Conservation (phyloP, 2,329 filamentous ascomycete species). For the Madurella mycetomatis region DNA sequence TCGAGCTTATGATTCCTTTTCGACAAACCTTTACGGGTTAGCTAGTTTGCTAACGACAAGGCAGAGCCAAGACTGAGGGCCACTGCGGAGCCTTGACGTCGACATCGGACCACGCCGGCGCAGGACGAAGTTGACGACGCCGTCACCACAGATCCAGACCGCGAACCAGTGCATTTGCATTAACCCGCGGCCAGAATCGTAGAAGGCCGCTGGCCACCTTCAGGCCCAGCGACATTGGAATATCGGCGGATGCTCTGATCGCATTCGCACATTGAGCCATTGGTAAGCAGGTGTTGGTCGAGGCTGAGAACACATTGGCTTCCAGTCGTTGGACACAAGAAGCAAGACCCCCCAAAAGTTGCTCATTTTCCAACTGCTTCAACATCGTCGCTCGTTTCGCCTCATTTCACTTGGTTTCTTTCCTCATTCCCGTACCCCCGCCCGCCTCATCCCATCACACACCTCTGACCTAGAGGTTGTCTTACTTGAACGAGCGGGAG, state of each 20-base stretch:
- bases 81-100: conserved; percentile 9
- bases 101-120: conserved; percentile 10
- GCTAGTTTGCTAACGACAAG: conserved; percentile 21
- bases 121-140: background rate
- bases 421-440: background rate
- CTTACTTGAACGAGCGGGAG: background rate
- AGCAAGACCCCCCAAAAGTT: background rate
- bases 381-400: background rate
- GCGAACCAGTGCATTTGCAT: background rate
- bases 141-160: conserved; percentile 7
- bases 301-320: background rate
- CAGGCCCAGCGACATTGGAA: background rate
- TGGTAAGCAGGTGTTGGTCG: background rate
- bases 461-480: background rate
- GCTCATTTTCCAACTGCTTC: too few species aligned
- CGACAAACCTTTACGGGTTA: conserved; percentile 19
- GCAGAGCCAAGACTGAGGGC: conserved; percentile 14
- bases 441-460: background rate
- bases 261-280: background rate
- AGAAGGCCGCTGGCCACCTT: too few species aligned
- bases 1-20: conserved; percentile 11
- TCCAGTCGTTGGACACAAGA: background rate
- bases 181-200: too few species aligned
- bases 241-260: background rate
- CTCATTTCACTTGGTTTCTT: background rate